phyloP scores from a whole-genome alignment of 306 rosid species.

The Trichosanthes cucumerina region DNA sequence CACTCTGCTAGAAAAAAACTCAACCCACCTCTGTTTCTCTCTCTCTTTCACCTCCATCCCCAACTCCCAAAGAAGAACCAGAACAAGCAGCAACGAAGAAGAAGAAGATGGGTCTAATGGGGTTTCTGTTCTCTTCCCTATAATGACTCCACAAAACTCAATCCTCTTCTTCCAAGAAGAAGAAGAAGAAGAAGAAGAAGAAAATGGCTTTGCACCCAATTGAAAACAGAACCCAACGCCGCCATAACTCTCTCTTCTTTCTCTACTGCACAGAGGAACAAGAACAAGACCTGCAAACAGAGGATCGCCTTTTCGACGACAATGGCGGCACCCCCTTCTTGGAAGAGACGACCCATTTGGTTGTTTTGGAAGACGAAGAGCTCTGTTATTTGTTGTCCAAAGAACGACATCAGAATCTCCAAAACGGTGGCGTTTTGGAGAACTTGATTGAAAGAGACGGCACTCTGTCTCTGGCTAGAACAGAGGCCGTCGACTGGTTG shows the following conservation, averaged over 20 bases:
- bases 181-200: constrained; percentile 2
- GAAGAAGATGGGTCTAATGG: background rate
- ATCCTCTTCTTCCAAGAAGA: constrained; percentile 8
- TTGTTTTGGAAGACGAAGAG: background rate
- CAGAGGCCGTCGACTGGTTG: constrained; percentile 66
- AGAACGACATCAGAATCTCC: background rate
- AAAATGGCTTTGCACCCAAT: constrained; percentile 11
- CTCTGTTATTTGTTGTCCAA: background rate
- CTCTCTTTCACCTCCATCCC: background rate
- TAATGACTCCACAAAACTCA: constrained; percentile 1
- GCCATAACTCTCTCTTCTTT: background rate
- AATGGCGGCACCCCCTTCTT: background rate
- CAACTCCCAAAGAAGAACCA: background rate
- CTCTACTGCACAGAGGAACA: constrained; percentile 1
- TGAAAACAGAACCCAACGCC: background rate
- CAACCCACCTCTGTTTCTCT: constrained; percentile 6
- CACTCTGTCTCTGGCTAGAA: constrained; percentile 28
- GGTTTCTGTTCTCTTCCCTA: background rate
- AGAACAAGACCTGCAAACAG: background rate
- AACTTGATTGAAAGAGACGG: background rate
- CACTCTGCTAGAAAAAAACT: constrained; percentile 39
- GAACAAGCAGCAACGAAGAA: background rate
- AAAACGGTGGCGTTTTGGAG: background rate
- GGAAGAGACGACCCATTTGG: background rate
- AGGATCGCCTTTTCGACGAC: background rate